Evolutionary conservation across 176 grass and related monocot species (phyloP), one percentile per base, ranked within the genome.

Genomic region (Hordeum marinum): DNA sequence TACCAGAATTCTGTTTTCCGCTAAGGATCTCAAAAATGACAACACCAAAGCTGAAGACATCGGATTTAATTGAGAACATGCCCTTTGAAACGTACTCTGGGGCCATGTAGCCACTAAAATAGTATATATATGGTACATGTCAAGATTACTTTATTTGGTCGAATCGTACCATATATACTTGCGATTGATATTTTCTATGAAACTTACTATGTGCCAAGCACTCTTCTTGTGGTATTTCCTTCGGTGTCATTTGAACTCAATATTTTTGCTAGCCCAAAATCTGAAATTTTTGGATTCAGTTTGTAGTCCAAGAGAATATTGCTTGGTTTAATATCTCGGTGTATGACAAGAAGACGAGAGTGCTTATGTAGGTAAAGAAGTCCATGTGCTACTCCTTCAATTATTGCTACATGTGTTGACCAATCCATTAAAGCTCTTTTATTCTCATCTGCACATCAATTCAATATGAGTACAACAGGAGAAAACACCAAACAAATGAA

Each of bases 261-360:
- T 77, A 88, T 87, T 88, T 88, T 87, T 85, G 82, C 86, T 59
- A 84, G 67, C 2, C 77, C 89, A 10, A 69, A 87, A 78, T 88
- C 86, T 57, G 80, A 84, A 79, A 91, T 87, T 36, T 84, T 84
- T 23, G 63, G 63, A 68, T 77, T 82, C 72, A 76, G 25, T 78
- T 75, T 66, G 2, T 29, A 71, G 21, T 86, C 88, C 72, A 72
- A 23, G 2, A 85, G 63, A 78, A 85, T 85, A 43, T 85, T 85
- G 52, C 83, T 43, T 11, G 41, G 41, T 43, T 43, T 43, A 9
- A 41, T 6, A 41, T 41, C 40, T n/a, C n/a, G n/a, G 5, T 39
- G 37, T 39, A 39, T 39, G 37, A 39, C 41, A 43, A 9, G 41
- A 1, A 43, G 10, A 9, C 9, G 41, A 11, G 41, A 43, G 41